A percentile compares a stretch with the other conserved stretches of the same genome.
These are phyloP conservation scores for Fusarium dimerum DNA, from an alignment of 2,329 filamentous ascomycete genomes.

Conservation along the genomic window DNA sequence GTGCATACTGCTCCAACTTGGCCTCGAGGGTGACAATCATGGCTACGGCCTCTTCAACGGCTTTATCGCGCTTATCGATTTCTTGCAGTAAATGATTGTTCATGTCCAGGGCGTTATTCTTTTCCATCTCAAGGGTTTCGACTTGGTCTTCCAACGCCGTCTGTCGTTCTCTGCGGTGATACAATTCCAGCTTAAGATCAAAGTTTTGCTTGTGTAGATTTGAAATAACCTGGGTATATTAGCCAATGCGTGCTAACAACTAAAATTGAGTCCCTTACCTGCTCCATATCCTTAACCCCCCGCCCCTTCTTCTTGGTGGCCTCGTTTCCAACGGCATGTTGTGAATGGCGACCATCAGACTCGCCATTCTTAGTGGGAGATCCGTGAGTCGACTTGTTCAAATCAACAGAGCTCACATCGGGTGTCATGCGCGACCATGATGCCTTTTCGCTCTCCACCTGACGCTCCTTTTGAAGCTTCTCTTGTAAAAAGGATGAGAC, in stretches of 20 bases:
- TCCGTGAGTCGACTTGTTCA: slow-evolving; percentile 36
- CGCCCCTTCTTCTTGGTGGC: slow-evolving; percentile 52
- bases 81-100: slow-evolving; percentile 61
- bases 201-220: slow-evolving; percentile 76
- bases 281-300: slow-evolving; percentile 69
- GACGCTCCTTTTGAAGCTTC: slow-evolving; percentile 53
- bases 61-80: slow-evolving; percentile 68
- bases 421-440: slow-evolving; percentile 37
- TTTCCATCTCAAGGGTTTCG: slow-evolving; percentile 55
- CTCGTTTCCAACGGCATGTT: slow-evolving; percentile 45
- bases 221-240: slow-evolving; percentile 57
- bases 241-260: not conserved
- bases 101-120: slow-evolving; percentile 55
- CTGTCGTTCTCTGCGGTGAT: slow-evolving; percentile 67
- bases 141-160: slow-evolving; percentile 58
- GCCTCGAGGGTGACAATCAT: slow-evolving; percentile 69
- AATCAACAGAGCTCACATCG: slow-evolving; percentile 41
- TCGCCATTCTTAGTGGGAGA: slow-evolving; percentile 41
- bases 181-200: slow-evolving; percentile 72
- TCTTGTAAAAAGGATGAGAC: slow-evolving; percentile 57
- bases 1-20: slow-evolving; percentile 53
- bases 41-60: slow-evolving; percentile 68
- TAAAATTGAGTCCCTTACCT: slow-evolving; percentile 44
- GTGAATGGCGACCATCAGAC: slow-evolving; percentile 41
- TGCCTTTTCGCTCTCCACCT: slow-evolving; percentile 47